These are phyloP conservation scores for Neurospora terricola DNA, from an alignment of 495 filamentous ascomycete genomes.

Conservation along the genomic window DNA sequence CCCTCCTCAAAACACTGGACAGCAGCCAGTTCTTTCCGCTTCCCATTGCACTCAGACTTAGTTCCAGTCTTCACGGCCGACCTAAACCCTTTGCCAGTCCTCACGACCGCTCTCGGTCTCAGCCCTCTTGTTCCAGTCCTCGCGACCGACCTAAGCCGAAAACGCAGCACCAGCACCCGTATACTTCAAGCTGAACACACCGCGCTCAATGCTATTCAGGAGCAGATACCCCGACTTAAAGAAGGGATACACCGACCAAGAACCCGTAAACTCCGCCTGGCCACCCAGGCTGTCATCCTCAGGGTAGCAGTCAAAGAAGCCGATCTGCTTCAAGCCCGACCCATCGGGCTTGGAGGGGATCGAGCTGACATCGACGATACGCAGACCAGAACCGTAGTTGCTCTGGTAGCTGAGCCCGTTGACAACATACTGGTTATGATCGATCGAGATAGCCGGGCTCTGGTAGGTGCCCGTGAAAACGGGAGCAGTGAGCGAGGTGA, in stretches of 20 bases:
- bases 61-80: background rate
- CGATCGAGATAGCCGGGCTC: conserved; percentile 36
- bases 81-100: background rate
- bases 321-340: conserved; percentile 38
- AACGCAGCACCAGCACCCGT: conserved; percentile 3
- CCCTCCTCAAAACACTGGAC: background rate
- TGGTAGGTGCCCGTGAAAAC: conserved; percentile 46
- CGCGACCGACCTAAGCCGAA: background rate
- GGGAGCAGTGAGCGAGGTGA: conserved; percentile 37
- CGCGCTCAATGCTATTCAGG: conserved; percentile 52
- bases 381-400: conserved; percentile 48
- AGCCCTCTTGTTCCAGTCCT: background rate
- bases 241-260: conserved; percentile 46
- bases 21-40: background rate
- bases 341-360: conserved; percentile 44
- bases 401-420: conserved; percentile 44
- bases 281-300: conserved; percentile 47
- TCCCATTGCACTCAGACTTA: background rate
- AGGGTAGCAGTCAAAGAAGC: conserved; percentile 49
- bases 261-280: conserved; percentile 45
- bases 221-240: conserved; percentile 49
- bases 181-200: conserved; percentile 41
- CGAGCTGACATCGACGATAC: conserved; percentile 44
- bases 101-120: too few relatives aligned
- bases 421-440: conserved; percentile 52